phyloP scores from a whole-genome alignment of 768 basidiomycete genomes.

The Lentinus tigrinus region DNA sequence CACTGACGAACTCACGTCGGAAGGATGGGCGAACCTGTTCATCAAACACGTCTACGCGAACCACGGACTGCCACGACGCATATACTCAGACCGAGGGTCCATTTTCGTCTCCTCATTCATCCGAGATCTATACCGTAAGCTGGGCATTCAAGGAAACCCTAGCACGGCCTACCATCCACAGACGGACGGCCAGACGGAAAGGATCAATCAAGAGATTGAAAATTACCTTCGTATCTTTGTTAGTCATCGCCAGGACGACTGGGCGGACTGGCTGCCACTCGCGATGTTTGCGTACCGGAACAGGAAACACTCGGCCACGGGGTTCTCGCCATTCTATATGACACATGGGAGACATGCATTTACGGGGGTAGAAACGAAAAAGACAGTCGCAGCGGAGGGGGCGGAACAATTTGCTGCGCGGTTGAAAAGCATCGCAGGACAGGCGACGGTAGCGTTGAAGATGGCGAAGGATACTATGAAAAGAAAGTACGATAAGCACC shows the following conservation, averaged over 20 bases:
- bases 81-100: constrained; percentile 16
- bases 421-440: constrained; percentile 18
- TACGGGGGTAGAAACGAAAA: not conserved
- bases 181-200: constrained; percentile 28
- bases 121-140: constrained; percentile 23
- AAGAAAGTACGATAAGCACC: constrained; percentile 14
- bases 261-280: constrained; percentile 31
- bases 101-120: constrained; percentile 30
- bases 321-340: constrained; percentile 33
- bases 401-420: constrained; percentile 18
- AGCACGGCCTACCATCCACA: constrained; percentile 45
- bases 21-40: constrained; percentile 19
- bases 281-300: constrained; percentile 38
- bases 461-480: constrained; percentile 30
- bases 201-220: constrained; percentile 40
- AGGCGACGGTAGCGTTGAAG: constrained; percentile 13
- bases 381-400: constrained; percentile 3
- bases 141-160: constrained; percentile 32
- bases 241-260: constrained; percentile 34
- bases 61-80: constrained; percentile 11
- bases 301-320: constrained; percentile 27
- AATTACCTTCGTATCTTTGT: constrained; percentile 36
- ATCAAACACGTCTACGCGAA: constrained; percentile 13
- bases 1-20: constrained; percentile 18
- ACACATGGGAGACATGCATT: constrained; percentile 24